Base-by-base conservation (phyloP, 495 filamentous ascomycete species). In the Aspergillus sclerotioniger region DNA sequence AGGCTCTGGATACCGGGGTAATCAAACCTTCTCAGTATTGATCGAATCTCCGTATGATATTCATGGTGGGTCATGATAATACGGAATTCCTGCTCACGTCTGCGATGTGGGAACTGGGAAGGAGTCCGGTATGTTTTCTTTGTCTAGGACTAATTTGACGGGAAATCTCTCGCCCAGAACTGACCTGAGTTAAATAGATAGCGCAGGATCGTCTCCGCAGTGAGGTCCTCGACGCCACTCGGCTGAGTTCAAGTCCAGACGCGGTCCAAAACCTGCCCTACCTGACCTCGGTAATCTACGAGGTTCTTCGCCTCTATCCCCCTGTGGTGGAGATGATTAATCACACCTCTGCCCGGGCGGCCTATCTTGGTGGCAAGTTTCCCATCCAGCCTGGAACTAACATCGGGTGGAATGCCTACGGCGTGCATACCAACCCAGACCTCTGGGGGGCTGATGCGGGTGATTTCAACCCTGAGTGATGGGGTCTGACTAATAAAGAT, bases 271-370 rank as follows among this genome's bases (percentile, higher is more conserved):
- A 62, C 25, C 62, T 76, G 2, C 74, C 73, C 0, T 71, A 74
- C 51, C 67, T 78, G 1, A 70, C 68, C 2, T 57, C 73, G 9
- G 58, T 71, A 35, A 65, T 78, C 33, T 64, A 72, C 47, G 75
- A 78, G 45, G 32, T 70, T 2, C 71, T 78, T 12, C 71, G 74
- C 12, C 62, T 78, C 2, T 78, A 71, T 49, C 74, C 75, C 8
- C 75, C 73, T 6, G 69, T 76, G 13, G 67, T 67, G 0, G 66
- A 76, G 35, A 51, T 77, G 1, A 64, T 76, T 37, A 76, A 77
- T 41, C 69, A 69, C 4, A 58, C 65, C 3, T 62, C 67, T 0
- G 47, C 51, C 6, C 37, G 16, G 1, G n/a, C 46, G 2, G 25
- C 54, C 8, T 10, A 59, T 0, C 63, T 76, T 0, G 73, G 72